Conservation (phyloP, 805 yeast genomes). For the Yarrowia keelungensis region DNA sequence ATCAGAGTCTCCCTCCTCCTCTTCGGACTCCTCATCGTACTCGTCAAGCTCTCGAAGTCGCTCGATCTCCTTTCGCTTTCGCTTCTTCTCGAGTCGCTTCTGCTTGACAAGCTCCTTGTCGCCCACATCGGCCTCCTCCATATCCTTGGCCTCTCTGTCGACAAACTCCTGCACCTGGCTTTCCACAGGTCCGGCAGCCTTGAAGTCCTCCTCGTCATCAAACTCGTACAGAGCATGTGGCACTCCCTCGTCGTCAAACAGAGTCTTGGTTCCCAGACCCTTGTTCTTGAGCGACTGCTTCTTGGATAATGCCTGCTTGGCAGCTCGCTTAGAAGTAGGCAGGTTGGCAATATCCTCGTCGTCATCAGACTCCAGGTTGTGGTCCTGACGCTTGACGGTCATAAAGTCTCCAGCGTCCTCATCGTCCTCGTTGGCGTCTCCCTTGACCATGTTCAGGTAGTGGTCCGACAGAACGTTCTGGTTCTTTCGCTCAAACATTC, state of each 20-base stretch:
- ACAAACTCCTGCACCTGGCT: conserved; percentile 73
- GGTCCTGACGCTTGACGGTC: conserved; percentile 79
- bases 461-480: conserved; percentile 92
- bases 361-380: conserved; percentile 65
- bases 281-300: conserved; percentile 68
- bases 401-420: conserved; percentile 75
- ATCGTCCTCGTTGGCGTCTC: conserved; percentile 52
- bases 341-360: conserved; percentile 53
- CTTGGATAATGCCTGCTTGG: conserved; percentile 85
- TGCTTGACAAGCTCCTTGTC: conserved; percentile 81
- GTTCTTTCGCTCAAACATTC: conserved; percentile 94
- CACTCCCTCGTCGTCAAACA: conserved; percentile 92
- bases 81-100: conserved; percentile 85
- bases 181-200: conserved; percentile 68
- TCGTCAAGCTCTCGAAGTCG: conserved; percentile 47
- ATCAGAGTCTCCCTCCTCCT: conserved; percentile 44
- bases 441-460: conserved; percentile 73
- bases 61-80: conserved; percentile 79
- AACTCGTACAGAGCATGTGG: conserved; percentile 92
- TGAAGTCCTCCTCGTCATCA: conserved; percentile 88
- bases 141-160: conserved; percentile 65
- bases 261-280: conserved; percentile 77
- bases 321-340: conserved; percentile 82
- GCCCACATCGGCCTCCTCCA: conserved; percentile 73
- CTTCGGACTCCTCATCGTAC: conserved; percentile 38